phyloP scores from a whole-genome alignment of 2,329 filamentous ascomycete genomes.

The Pseudodiploospora longispora region DNA sequence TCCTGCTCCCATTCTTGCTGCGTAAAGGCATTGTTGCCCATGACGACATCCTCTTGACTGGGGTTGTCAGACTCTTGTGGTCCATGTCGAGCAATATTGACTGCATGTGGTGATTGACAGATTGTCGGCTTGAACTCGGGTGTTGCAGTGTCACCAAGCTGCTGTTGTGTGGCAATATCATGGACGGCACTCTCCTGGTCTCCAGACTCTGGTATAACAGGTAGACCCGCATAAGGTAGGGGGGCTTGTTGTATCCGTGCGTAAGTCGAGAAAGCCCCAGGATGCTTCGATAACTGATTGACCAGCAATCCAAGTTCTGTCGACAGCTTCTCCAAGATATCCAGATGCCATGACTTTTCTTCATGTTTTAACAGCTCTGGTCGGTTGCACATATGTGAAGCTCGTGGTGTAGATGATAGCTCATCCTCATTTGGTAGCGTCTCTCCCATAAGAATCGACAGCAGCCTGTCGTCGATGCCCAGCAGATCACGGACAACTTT shows the following conservation, averaged over 20 bases:
- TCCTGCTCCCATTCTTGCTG: constrained; percentile 91
- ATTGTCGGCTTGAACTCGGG: constrained; percentile 43
- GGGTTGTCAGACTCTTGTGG: constrained; percentile 14
- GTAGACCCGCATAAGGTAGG: constrained; percentile 71
- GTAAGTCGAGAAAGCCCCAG: constrained; percentile 83
- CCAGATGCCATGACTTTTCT: constrained; percentile 59
- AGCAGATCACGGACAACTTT: constrained; percentile 84
- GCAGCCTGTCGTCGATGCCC: constrained; percentile 77
- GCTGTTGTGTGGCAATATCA: constrained; percentile 15
- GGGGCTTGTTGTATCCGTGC: constrained; percentile 54
- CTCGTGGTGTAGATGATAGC: constrained; percentile 39
- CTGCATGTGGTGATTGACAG: constrained; percentile 25
- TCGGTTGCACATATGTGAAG: constrained; percentile 21
- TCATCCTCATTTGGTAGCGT: constrained; percentile 49
- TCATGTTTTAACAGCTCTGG: constrained; percentile 9
- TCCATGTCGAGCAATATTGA: constrained; percentile 26
- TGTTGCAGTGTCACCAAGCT: constrained; percentile 15
- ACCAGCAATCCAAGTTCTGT: constrained; percentile 79
- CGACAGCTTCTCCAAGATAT: constrained; percentile 75
- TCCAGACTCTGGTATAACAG: constrained; percentile 50
- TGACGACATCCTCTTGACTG: constrained; percentile 15
- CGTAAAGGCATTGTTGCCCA: constrained; percentile 34
- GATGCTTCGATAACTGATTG: constrained; percentile 69
- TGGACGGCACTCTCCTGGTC: constrained; percentile 21
- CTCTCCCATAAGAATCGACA: constrained; percentile 85